A percentile compares a stretch with the other conserved stretches of the same genome.
Conservation (phyloP, 2,329 filamentous ascomycete species). For the Aureobasidium sp. region DNA sequence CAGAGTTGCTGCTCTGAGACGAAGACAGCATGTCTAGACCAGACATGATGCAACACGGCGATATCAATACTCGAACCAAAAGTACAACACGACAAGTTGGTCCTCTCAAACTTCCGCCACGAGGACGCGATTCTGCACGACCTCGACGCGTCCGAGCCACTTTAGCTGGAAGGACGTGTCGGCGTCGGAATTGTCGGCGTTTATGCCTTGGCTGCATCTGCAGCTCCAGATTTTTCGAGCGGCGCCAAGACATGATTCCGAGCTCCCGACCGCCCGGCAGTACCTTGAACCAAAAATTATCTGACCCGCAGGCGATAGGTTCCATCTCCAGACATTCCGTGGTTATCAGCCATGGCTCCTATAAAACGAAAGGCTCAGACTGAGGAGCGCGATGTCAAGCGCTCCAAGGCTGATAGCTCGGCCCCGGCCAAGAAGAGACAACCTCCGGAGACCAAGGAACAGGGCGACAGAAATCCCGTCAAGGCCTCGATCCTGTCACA, state of each 20-base stretch:
- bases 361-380: slow-evolving; percentile 41
- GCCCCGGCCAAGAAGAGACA: slow-evolving; percentile 16
- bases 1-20: slow-evolving; percentile 30
- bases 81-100: background rate
- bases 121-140: background rate
- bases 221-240: no score
- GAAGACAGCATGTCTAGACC: slow-evolving; percentile 15
- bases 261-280: no score
- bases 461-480: slow-evolving; percentile 25
- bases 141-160: background rate
- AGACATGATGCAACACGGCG: slow-evolving; percentile 2
- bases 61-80: background rate
- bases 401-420: slow-evolving; percentile 25
- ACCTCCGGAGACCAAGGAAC: slow-evolving; percentile 25
- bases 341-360: slow-evolving; percentile 34
- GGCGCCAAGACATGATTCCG: no score
- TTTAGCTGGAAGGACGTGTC: background rate
- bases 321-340: background rate
- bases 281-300: no score
- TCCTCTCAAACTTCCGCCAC: background rate
- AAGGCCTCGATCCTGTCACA: slow-evolving; percentile 51
- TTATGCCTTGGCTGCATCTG: background rate
- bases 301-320: no score
- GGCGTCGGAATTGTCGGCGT: background rate
- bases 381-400: slow-evolving; percentile 31